phyloP scores from a whole-genome alignment of 2,329 filamentous ascomycete species.

The Nigrospora osmanthi region DNA sequence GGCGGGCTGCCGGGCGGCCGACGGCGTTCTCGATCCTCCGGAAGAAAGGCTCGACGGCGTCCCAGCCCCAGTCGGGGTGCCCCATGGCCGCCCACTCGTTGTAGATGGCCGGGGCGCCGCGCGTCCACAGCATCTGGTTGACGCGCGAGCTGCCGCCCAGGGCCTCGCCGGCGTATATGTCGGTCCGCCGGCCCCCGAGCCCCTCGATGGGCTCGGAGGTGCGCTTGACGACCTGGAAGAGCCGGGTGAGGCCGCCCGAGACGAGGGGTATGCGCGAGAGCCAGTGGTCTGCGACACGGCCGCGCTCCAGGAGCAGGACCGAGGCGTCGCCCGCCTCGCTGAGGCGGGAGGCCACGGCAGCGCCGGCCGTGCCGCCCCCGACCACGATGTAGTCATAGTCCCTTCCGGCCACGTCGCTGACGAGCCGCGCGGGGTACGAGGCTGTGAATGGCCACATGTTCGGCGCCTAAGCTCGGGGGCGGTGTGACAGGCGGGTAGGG shows the following conservation, averaged over 20 bases:
- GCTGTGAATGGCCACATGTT: conserved; percentile 5
- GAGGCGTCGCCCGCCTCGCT: conserved; percentile 4
- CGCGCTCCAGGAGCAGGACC: conserved; percentile 5
- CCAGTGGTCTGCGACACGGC: conserved; percentile 4
- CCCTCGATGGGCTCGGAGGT: conserved; percentile 1
- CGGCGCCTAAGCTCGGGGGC: too few relatives aligned
- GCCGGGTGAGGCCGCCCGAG: conserved; percentile 2
- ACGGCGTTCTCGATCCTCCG: conserved; percentile 4
- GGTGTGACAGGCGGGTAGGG: too few relatives aligned
- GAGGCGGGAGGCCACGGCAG: conserved; percentile 3
- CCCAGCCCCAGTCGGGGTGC: conserved; percentile 6
- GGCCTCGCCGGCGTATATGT: conserved; percentile 10
- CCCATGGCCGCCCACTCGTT: conserved; percentile 15
- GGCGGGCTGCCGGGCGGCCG: not conserved
- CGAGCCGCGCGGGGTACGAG: conserved; percentile 3
- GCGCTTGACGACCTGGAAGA: conserved; percentile 1
- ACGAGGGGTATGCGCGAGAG: conserved; percentile 5
- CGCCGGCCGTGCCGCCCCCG: conserved; percentile 6
- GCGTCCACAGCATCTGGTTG: conserved; percentile 20
- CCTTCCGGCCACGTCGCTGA: not conserved
- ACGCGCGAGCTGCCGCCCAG: conserved; percentile 17
- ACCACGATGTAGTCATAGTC: conserved; percentile 9
- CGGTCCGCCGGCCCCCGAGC: not conserved
- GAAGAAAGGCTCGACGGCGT: conserved; percentile 7
- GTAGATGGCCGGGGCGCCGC: conserved; percentile 15